phyloP scores from a whole-genome alignment of 208 protist species.

The Acanthamoeba royreba region DNA sequence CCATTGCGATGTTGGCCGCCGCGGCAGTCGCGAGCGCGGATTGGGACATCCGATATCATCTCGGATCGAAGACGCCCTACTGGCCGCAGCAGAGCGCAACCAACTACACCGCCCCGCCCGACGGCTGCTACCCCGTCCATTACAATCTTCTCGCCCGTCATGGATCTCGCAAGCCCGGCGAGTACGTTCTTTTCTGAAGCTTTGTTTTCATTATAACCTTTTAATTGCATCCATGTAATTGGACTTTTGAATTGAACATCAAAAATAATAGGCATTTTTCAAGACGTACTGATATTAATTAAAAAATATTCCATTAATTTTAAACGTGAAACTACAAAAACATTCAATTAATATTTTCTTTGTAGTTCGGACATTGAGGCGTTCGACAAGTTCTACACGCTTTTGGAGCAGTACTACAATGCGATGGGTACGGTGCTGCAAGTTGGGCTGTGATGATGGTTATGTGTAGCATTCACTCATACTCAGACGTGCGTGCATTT shows the following conservation, averaged over 20 bases:
- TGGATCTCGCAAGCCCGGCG: background rate
- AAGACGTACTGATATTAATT: no score
- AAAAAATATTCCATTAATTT: no score
- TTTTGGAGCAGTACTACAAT: background rate
- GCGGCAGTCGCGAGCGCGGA: no score
- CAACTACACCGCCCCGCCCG: background rate
- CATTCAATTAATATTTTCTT: background rate
- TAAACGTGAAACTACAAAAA: no score
- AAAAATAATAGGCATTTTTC: no score
- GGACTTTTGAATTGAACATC: background rate
- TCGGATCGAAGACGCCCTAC: background rate
- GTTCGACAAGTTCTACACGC: background rate
- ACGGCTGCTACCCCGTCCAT: background rate
- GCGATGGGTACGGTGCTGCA: background rate
- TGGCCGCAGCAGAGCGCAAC: background rate
- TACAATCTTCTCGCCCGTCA: background rate
- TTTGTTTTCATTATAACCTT: no score
- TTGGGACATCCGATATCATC: background rate
- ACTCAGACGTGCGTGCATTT: background rate
- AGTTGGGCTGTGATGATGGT: no score
- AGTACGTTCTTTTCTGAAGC: background rate
- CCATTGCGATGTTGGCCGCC: no score
- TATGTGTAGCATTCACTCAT: no score
- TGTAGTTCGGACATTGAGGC: background rate
- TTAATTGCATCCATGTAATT: background rate